A percentile compares a stretch with the other conserved stretches of the same genome.
Evolutionary conservation across 1,284 basidiomycete species (phyloP).

Genomic region (Trichosporon ovoides): DNA sequence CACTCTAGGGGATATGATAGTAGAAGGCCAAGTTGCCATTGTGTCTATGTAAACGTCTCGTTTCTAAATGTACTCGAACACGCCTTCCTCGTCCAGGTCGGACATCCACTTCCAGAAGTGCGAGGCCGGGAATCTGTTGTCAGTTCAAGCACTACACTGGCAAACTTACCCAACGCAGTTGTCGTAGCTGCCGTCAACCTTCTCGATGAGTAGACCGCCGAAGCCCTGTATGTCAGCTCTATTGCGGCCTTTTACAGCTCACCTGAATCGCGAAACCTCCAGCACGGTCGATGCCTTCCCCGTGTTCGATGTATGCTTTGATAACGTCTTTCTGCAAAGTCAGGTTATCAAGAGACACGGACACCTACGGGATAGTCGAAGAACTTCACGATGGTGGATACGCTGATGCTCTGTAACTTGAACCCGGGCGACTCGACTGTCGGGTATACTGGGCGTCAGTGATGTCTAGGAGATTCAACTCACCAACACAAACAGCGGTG

Average conservation of each 20-base stretch:
- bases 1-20: neutral
- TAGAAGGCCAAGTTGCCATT: neutral
- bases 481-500: constrained; percentile 76
- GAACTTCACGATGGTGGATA: constrained; percentile 74
- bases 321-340: constrained; percentile 52
- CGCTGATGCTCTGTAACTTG: constrained; percentile 76
- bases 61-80: constrained; percentile 44
- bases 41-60: constrained; percentile 1
- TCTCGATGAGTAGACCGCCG: constrained; percentile 71
- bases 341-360: neutral
- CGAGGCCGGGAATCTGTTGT: constrained; percentile 39
- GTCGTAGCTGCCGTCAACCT: constrained; percentile 85
- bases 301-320: constrained; percentile 78
- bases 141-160: neutral
- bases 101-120: constrained; percentile 48
- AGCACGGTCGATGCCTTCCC: constrained; percentile 84
- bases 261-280: constrained; percentile 96
- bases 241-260: constrained; percentile 11
- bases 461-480: constrained; percentile 25
- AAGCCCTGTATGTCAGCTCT: constrained; percentile 56
- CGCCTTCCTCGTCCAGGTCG: constrained; percentile 40
- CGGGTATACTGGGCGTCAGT: constrained; percentile 61
- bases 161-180: constrained; percentile 71
- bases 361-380: constrained; percentile 59
- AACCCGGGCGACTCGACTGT: constrained; percentile 80